Evolutionary conservation across 108 stramenopile genomes (phyloP).

Genomic region (Nitzschia sp.): DNA sequence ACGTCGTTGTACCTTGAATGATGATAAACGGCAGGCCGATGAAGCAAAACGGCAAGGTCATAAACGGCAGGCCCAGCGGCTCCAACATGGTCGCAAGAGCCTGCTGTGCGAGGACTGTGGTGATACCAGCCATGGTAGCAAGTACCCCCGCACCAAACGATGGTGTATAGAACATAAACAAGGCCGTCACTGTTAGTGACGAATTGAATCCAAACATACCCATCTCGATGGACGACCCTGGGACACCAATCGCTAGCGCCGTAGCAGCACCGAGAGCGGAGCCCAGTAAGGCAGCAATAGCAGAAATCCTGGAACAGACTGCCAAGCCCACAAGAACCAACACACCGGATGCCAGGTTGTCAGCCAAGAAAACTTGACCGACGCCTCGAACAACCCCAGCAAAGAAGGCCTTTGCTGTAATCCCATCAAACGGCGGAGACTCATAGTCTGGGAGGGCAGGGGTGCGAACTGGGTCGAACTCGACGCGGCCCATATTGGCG

Average conservation of each 20-base stretch:
- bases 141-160: constrained; percentile 11
- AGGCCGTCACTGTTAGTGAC: constrained; percentile 33
- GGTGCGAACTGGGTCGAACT: not conserved
- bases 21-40: constrained; percentile 27
- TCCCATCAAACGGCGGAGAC: not conserved
- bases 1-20: constrained; percentile 41
- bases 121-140: constrained; percentile 28
- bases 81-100: constrained; percentile 24
- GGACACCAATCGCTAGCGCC: constrained; percentile 22
- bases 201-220: constrained; percentile 46
- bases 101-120: constrained; percentile 38
- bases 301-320: constrained; percentile 37
- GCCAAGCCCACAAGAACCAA: constrained; percentile 31
- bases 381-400: constrained; percentile 39
- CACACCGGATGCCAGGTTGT: constrained; percentile 35
- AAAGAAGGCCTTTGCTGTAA: constrained; percentile 36
- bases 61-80: constrained; percentile 45
- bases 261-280: constrained; percentile 23
- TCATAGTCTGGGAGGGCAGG: constrained; percentile 8
- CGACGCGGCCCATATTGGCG: constrained; percentile 14
- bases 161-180: constrained; percentile 46
- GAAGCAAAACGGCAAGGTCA: constrained; percentile 49
- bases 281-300: constrained; percentile 35
- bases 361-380: constrained; percentile 45
- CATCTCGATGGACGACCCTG: constrained; percentile 16